Percentiles rank a stretch among this genome's conserved stretches.
These are phyloP conservation scores for Phytophthora cryptogea DNA, from an alignment of 352 stramenopile genomes.

Conservation along the genomic window DNA sequence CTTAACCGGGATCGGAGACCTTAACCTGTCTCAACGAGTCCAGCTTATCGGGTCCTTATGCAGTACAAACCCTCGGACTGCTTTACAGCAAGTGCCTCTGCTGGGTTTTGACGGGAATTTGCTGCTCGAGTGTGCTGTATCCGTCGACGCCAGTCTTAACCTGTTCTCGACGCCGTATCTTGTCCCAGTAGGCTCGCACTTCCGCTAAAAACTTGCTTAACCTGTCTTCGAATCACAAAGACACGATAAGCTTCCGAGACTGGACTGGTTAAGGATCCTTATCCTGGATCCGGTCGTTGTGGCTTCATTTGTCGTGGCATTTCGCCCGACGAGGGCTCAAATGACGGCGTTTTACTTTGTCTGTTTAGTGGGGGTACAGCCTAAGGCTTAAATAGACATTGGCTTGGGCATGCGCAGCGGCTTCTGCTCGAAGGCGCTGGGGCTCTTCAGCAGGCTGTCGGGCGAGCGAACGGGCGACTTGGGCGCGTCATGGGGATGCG, in stretches of 20 bases:
- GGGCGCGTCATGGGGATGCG: not conserved
- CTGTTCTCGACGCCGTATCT: conserved; percentile 20
- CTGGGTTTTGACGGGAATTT: conserved; percentile 10
- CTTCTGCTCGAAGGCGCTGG: conserved; percentile 60
- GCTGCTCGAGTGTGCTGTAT: conserved; percentile 27
- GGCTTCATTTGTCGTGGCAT: not conserved
- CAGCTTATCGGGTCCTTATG: conserved; percentile 16
- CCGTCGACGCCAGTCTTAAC: not conserved
- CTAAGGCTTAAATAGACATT: conserved; percentile 56
- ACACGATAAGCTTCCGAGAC: too few species aligned
- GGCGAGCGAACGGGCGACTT: conserved; percentile 30
- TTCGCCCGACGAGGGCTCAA: not conserved
- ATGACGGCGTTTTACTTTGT: not conserved
- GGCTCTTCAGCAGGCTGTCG: conserved; percentile 43
- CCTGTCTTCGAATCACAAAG: too few species aligned
- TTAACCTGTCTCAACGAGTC: conserved; percentile 20
- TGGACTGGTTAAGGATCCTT: not conserved
- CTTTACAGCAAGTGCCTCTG: conserved; percentile 17
- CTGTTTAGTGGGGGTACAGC: not conserved
- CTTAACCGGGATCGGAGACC: conserved; percentile 2
- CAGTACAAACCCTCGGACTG: not conserved
- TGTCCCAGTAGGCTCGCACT: conserved; percentile 15
- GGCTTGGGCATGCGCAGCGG: conserved; percentile 69
- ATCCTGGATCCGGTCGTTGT: not conserved
- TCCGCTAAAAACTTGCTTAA: conserved; percentile 2